Evolutionary conservation across 305 asterid species (phyloP).

Genomic region (Fraxinus floribunda): DNA sequence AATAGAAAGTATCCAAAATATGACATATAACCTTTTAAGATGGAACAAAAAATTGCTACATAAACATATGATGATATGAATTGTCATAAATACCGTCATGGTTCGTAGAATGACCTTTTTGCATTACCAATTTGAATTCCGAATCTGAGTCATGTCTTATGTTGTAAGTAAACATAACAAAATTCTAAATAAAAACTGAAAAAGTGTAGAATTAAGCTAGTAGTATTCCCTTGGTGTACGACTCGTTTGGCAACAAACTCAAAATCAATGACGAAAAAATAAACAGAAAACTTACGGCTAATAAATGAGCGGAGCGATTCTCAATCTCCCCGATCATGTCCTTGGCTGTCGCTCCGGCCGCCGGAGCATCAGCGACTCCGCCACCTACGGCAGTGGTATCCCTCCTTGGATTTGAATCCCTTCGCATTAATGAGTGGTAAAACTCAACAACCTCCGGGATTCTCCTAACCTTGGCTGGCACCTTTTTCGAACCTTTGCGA

Average conservation of each 20-base stretch:
- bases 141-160: slow-evolving; percentile 66
- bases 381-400: slow-evolving; percentile 23
- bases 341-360: slow-evolving; percentile 59
- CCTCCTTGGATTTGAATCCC: slow-evolving; percentile 70
- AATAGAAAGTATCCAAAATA: background rate
- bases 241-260: background rate
- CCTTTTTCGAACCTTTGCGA: slow-evolving; percentile 41
- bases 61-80: too few relatives aligned
- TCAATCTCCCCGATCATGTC: slow-evolving; percentile 98
- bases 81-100: slow-evolving; percentile 40
- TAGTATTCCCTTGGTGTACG: too few relatives aligned
- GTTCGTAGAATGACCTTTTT: slow-evolving; percentile 32
- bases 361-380: slow-evolving; percentile 31
- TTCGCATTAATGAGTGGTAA: slow-evolving; percentile 86
- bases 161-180: slow-evolving; percentile 36
- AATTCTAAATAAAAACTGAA: slow-evolving; percentile 48
- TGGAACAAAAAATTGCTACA: too few relatives aligned
- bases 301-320: slow-evolving; percentile 86
- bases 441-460: slow-evolving; percentile 97
- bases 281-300: slow-evolving; percentile 64
- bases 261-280: slow-evolving; percentile 18
- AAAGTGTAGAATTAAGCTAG: too few relatives aligned
- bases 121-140: slow-evolving; percentile 48
- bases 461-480: slow-evolving; percentile 71
- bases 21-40: too few relatives aligned